These are phyloP conservation scores for Cytospora chrysosperma DNA, from an alignment of 2,329 filamentous ascomycete species.

Conservation along the genomic window DNA sequence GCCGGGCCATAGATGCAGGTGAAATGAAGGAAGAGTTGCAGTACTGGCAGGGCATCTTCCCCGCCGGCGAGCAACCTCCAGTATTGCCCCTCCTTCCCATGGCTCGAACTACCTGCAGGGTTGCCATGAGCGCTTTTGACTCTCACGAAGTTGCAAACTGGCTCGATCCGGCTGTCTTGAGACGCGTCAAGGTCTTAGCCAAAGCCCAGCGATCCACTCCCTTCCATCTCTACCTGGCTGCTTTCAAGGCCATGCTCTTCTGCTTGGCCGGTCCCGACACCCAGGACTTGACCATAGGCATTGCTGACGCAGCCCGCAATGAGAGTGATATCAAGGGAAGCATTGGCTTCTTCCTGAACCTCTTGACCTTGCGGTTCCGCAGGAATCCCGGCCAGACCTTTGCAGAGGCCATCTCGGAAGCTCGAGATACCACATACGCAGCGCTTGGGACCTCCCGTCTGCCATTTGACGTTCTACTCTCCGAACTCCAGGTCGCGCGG, in stretches of 20 bases:
- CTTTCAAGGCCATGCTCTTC: constrained; percentile 39
- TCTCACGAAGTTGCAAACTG: too few species aligned
- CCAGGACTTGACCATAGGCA: constrained; percentile 46
- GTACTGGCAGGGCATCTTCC: constrained; percentile 4
- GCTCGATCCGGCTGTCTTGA: neutral
- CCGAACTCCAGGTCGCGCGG: constrained; percentile 41
- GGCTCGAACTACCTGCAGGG: too few species aligned
- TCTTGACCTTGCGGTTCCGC: constrained; percentile 45
- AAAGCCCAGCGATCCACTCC: constrained; percentile 20
- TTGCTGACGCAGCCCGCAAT: constrained; percentile 46
- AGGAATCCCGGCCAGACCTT: constrained; percentile 31
- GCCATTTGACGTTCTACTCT: constrained; percentile 50
- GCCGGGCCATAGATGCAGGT: neutral
- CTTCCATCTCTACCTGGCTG: constrained; percentile 49
- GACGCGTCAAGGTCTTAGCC: neutral
- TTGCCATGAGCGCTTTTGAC: too few species aligned
- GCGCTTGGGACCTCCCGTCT: constrained; percentile 44
- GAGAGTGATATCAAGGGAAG: constrained; percentile 35
- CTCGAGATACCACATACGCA: constrained; percentile 29
- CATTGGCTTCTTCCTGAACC: constrained; percentile 49
- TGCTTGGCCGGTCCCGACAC: constrained; percentile 30
- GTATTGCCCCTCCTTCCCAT: too few species aligned
- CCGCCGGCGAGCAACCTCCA: neutral
- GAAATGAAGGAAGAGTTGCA: constrained; percentile 20
- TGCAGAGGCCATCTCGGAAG: constrained; percentile 30